These are phyloP conservation scores for Chalaropsis ovoidea DNA, from an alignment of 2,329 filamentous ascomycete species.

Conservation along the genomic window DNA sequence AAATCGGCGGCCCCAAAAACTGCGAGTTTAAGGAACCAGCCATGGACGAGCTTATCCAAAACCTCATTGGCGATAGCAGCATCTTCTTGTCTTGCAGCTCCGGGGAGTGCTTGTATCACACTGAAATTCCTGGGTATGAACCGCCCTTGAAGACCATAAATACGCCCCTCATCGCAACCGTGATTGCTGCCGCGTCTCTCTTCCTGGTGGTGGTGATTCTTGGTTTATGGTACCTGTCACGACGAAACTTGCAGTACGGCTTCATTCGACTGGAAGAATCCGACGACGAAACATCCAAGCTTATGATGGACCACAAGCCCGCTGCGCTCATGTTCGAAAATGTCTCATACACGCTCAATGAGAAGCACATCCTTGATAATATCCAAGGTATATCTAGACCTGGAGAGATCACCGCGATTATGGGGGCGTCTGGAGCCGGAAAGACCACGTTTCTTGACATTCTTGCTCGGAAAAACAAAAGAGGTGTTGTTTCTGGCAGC, in stretches of 20 bases:
- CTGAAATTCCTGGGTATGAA: slow-evolving; percentile 83
- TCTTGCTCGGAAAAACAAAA: slow-evolving; percentile 91
- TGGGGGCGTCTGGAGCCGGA: slow-evolving; percentile 94
- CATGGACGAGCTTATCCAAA: slow-evolving; percentile 83
- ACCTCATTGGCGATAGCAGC: slow-evolving; percentile 81
- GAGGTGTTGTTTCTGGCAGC: slow-evolving; percentile 64
- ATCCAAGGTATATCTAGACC: slow-evolving; percentile 83
- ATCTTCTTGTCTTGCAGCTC: slow-evolving; percentile 74
- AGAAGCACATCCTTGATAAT: slow-evolving; percentile 69
- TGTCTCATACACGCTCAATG: slow-evolving; percentile 76
- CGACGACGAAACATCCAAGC: slow-evolving; percentile 74
- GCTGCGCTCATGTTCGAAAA: slow-evolving; percentile 81
- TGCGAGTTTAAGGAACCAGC: slow-evolving; percentile 84
- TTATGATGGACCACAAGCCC: slow-evolving; percentile 86
- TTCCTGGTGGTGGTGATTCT: slow-evolving; percentile 84
- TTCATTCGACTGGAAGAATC: slow-evolving; percentile 78
- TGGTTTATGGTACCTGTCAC: slow-evolving; percentile 75
- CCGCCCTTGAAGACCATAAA: slow-evolving; percentile 90
- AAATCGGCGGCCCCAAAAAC: slow-evolving; percentile 50
- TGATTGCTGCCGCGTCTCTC: slow-evolving; percentile 76
- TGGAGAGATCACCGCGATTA: slow-evolving; percentile 93
- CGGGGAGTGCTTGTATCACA: slow-evolving; percentile 88
- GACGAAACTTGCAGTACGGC: slow-evolving; percentile 59
- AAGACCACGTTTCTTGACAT: slow-evolving; percentile 98
- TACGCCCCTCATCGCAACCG: slow-evolving; percentile 85